A percentile compares a stretch with the other conserved stretches of the same genome.
These are phyloP conservation scores for Cicer cuneatum DNA, from an alignment of 306 rosid species.

Conservation along the genomic window DNA sequence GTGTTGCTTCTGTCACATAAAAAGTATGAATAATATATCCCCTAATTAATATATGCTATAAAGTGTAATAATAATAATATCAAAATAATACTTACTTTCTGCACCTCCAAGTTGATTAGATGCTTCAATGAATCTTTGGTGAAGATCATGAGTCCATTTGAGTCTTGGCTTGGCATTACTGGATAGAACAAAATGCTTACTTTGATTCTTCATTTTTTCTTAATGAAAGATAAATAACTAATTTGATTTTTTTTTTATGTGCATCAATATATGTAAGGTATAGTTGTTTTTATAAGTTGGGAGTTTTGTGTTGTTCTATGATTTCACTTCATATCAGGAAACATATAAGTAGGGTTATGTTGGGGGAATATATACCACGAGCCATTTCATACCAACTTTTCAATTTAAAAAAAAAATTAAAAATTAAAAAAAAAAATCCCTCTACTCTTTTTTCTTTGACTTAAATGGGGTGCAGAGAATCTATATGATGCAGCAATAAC, in stretches of 20 bases:
- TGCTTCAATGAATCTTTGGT: conserved; percentile 82
- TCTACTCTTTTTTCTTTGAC: conserved; percentile 72
- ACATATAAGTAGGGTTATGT: conserved; percentile 87
- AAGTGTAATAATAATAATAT: conserved; percentile 10
- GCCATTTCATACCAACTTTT: conserved; percentile 69
- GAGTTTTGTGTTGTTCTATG: conserved; percentile 66
- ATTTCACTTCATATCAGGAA: conserved; percentile 97
- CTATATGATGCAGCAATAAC: conserved; percentile 76
- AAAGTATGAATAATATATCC: conserved; percentile 26
- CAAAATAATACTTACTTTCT: conserved; percentile 67
- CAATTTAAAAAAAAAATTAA: not conserved
- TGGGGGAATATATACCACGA: conserved; percentile 98
- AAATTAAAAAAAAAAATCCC: conserved; percentile 15
- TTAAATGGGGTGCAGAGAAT: conserved; percentile 84
- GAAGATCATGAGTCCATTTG: conserved; percentile 94
- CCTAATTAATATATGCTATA: conserved; percentile 11
- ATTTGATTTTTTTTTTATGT: conserved; percentile 46
- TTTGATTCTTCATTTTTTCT: conserved; percentile 65
- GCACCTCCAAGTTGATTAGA: conserved; percentile 89
- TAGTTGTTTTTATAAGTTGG: conserved; percentile 64
- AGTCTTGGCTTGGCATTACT: conserved; percentile 96
- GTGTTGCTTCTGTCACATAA: conserved; percentile 84
- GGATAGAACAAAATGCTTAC: conserved; percentile 86
- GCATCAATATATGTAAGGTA: conserved; percentile 55
- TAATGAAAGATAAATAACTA: conserved; percentile 51